A percentile compares a stretch with the other conserved stretches of the same genome.
Conservation (phyloP, 306 rosid species). For the Dryas alaskensis region DNA sequence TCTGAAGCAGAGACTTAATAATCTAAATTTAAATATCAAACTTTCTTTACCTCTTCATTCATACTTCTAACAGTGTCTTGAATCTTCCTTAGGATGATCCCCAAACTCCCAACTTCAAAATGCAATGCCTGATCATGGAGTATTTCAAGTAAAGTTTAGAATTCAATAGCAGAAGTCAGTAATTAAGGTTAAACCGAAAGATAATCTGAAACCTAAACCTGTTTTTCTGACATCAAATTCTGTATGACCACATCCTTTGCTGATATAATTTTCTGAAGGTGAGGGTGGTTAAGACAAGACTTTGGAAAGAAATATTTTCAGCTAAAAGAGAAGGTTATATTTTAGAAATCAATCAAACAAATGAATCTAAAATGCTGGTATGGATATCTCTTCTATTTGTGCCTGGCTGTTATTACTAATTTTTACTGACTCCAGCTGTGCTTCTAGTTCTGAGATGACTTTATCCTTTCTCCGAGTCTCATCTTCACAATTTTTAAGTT, state of each 20-base stretch:
- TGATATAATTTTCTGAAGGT: slow-evolving; percentile 60
- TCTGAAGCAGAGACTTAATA: background rate
- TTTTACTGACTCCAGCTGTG: slow-evolving; percentile 48
- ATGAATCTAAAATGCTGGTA: slow-evolving; percentile 12
- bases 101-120: slow-evolving; percentile 57
- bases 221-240: slow-evolving; percentile 57
- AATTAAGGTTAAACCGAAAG: background rate
- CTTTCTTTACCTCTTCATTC: slow-evolving; percentile 56
- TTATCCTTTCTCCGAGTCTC: slow-evolving; percentile 55
- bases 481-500: slow-evolving; percentile 45
- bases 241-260: slow-evolving; percentile 54
- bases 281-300: slow-evolving; percentile 48
- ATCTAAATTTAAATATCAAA: background rate
- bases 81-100: slow-evolving; percentile 52
- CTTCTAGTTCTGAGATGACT: slow-evolving; percentile 68
- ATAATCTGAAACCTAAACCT: slow-evolving; percentile 40
- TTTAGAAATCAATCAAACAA: slow-evolving; percentile 14
- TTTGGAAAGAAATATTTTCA: background rate
- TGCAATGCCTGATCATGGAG: slow-evolving; percentile 47
- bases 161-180: slow-evolving; percentile 16
- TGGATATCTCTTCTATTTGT: slow-evolving; percentile 73
- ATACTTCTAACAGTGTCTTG: slow-evolving; percentile 46
- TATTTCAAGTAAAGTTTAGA: slow-evolving; percentile 26
- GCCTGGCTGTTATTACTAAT: slow-evolving; percentile 37
- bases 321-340: slow-evolving; percentile 15